phyloP scores from a whole-genome alignment of 768 basidiomycete species.

The Russula vinacea region DNA sequence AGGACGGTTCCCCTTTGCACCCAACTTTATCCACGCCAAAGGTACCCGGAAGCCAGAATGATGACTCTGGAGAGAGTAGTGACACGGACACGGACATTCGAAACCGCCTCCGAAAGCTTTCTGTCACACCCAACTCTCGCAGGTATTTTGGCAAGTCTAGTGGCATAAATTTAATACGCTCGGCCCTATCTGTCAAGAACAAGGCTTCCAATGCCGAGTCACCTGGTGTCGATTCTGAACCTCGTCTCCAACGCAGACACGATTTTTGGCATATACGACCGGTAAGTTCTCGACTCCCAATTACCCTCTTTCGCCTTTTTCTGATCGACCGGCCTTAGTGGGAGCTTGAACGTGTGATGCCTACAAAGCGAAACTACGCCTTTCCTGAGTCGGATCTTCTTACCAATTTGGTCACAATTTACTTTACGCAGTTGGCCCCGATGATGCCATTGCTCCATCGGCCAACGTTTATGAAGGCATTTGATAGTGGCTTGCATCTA shows the following conservation, averaged over 20 bases:
- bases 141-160: conserved; percentile 31
- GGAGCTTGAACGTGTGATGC: conserved; percentile 20
- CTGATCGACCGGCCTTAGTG: conserved; percentile 19
- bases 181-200: conserved; percentile 21
- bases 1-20: background rate
- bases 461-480: conserved; percentile 22
- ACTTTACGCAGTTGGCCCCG: conserved; percentile 15
- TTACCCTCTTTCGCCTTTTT: background rate
- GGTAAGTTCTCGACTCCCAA: background rate
- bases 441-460: conserved; percentile 28
- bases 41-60: background rate
- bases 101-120: background rate
- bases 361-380: background rate
- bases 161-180: conserved; percentile 17
- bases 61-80: conserved; percentile 7
- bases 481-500: conserved; percentile 19
- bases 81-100: conserved; percentile 10
- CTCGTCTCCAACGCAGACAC: background rate
- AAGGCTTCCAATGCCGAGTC: background rate
- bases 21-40: background rate
- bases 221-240: background rate
- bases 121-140: conserved; percentile 7
- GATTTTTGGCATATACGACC: conserved; percentile 26
- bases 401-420: conserved; percentile 14
- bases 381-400: conserved; percentile 30